Conservation (phyloP, 495 filamentous ascomycete genomes). For the Trichoderma erinaceum region DNA sequence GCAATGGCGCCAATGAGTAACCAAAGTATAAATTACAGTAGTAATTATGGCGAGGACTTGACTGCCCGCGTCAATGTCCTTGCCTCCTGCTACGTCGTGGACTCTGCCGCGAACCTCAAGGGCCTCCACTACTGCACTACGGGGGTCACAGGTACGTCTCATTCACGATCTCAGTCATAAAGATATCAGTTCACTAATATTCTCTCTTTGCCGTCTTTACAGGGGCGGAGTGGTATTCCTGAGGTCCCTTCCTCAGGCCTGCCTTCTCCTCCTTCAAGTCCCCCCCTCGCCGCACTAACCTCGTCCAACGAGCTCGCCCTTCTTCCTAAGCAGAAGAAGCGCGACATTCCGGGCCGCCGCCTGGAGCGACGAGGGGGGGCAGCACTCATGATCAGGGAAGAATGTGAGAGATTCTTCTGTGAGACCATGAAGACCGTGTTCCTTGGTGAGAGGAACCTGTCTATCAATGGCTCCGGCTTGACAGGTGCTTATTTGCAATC, state of each 20-base stretch:
- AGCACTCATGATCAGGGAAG: slow-evolving; percentile 90
- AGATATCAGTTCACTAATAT: too few species aligned
- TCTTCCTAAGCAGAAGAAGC: slow-evolving; percentile 43
- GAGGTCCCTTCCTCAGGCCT: slow-evolving; percentile 78
- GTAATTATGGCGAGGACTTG: slow-evolving; percentile 57
- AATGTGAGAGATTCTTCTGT: slow-evolving; percentile 99
- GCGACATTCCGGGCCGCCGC: slow-evolving; percentile 27
- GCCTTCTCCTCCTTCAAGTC: slow-evolving; percentile 71
- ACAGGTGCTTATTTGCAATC: slow-evolving; percentile 51
- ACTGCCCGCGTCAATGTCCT: slow-evolving; percentile 59
- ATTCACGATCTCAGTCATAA: too few species aligned
- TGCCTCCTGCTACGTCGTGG: slow-evolving; percentile 79
- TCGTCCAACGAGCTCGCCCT: slow-evolving; percentile 54
- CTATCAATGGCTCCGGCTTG: slow-evolving; percentile 65
- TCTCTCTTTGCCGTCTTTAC: slow-evolving; percentile 9
- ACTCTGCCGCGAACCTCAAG: slow-evolving; percentile 46
- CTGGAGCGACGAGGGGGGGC: slow-evolving; percentile 71
- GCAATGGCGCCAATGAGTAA: slow-evolving; percentile 57
- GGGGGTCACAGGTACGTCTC: slow-evolving; percentile 14
- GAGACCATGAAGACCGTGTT: slow-evolving; percentile 85
- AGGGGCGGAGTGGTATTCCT: slow-evolving; percentile 96
- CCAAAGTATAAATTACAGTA: slow-evolving; percentile 64
- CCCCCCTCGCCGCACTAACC: slow-evolving; percentile 67
- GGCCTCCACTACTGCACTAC: slow-evolving; percentile 95
- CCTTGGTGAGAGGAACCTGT: slow-evolving; percentile 84